Base-by-base conservation (phyloP, 306 rosid species). In the Leucaena leucocephala region DNA sequence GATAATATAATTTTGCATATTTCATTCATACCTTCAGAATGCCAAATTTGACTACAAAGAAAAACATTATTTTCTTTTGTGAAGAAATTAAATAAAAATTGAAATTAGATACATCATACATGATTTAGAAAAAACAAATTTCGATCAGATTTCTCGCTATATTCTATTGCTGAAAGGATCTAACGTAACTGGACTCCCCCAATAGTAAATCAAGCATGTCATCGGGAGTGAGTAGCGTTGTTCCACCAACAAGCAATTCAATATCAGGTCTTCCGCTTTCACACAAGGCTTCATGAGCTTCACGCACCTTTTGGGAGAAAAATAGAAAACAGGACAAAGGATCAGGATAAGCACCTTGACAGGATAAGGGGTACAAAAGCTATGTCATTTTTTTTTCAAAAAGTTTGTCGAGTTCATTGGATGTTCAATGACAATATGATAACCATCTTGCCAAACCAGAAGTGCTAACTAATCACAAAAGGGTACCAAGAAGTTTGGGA, bases 161-260 rank as follows among this genome's bases (percentile, higher is more conserved):
- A 34, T 27, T 62, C 43, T 50, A 75, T 40, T 48, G 63, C 16
- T 50, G 68, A 80, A 72, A 58, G 58, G 19, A 67, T 88, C 83
- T 85, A 74, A 86, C 48, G 71, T 78, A 89, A 78, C 97, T 86
- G 11, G 84, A 92, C 54, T 88, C 83, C 49, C 97, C 97, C 45
- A 89, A 68, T 65, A 94, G 78, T 58, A 91, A 82, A 81, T 90
- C 90, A 33, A 91, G 92, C 97, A 92, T 88, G 84, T 88, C 87
- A 72, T 90, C 79, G 0, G 97, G 94, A 77, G 97, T 86, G 63
- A 91, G 87, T 49, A 92, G 88, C 62, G 92, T 89, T 71, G 97
- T 92, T 90, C 98, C 98, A 44, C 98, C 97, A 50, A 94, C 48
- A 78, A 94, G 81, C 85, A 94, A 80, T 87, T 94, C 97, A 16